Conservation (phyloP, 192 early-diverging fungal species). For the Entomortierella chlamydospora region DNA sequence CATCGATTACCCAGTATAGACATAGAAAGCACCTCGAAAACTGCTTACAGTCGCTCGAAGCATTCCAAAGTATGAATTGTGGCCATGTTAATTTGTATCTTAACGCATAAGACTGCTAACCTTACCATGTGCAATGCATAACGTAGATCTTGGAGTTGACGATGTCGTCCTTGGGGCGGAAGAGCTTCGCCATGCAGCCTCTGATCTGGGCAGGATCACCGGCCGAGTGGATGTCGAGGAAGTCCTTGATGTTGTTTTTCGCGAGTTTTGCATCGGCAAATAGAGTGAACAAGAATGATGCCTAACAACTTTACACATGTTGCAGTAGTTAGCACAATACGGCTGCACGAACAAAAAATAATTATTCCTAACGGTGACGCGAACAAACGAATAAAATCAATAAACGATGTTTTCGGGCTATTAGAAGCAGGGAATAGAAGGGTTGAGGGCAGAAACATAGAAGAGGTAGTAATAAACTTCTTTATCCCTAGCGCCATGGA, state of each 20-base stretch:
- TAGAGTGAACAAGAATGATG: constrained; percentile 23
- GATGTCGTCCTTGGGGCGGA: constrained; percentile 80
- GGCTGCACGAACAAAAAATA: too few relatives aligned
- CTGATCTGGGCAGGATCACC: constrained; percentile 77
- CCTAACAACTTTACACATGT: not conserved
- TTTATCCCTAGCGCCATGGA: not conserved
- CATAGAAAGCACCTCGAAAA: constrained; percentile 72
- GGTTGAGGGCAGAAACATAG: not conserved
- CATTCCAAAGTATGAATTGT: constrained; percentile 57
- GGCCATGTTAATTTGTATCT: not conserved
- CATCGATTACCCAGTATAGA: constrained; percentile 75
- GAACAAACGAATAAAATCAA: too few relatives aligned
- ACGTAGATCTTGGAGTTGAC: constrained; percentile 44
- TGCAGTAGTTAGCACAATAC: not conserved
- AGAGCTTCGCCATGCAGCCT: constrained; percentile 73
- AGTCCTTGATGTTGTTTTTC: constrained; percentile 78
- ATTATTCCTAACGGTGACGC: too few relatives aligned
- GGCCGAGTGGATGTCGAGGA: constrained; percentile 79
- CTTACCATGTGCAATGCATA: not conserved
- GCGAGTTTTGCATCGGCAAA: constrained; percentile 86
- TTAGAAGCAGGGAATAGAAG: too few relatives aligned
- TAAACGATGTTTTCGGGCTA: too few relatives aligned
- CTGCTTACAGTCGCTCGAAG: constrained; percentile 61
- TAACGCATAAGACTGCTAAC: not conserved
- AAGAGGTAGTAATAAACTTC: not conserved